These are phyloP conservation scores for Musa balbisiana DNA, from an alignment of 202 grass and related monocot species.

Conservation along the genomic window DNA sequence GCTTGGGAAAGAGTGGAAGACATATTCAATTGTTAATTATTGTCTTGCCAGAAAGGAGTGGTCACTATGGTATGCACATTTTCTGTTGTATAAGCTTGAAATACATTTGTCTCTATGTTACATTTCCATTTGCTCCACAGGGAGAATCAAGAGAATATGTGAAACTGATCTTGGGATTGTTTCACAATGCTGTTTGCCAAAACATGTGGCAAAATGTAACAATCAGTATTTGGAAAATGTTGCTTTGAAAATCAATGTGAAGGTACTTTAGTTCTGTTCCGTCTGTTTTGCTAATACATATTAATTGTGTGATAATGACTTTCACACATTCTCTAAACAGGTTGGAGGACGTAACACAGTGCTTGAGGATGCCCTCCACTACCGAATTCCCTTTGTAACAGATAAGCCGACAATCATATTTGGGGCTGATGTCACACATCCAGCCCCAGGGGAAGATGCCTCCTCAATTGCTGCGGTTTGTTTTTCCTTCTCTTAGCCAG, in stretches of 20 bases:
- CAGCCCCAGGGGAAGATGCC: slow-evolving; percentile 60
- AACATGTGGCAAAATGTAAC: slow-evolving; percentile 24
- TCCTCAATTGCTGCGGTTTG: slow-evolving; percentile 63
- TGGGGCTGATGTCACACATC: slow-evolving; percentile 88
- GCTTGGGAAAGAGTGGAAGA: not conserved
- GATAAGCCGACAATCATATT: slow-evolving; percentile 76
- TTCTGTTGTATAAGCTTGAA: not conserved
- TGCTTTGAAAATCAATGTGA: slow-evolving; percentile 85
- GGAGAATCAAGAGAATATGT: slow-evolving; percentile 64
- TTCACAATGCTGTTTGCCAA: slow-evolving; percentile 58
- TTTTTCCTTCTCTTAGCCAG: slow-evolving; percentile 9
- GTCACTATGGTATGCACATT: slow-evolving; percentile 44
- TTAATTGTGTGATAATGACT: not conserved
- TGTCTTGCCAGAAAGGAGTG: slow-evolving; percentile 46
- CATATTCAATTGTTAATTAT: slow-evolving; percentile 56
- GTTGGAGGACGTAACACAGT: slow-evolving; percentile 66
- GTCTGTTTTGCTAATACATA: slow-evolving; percentile 2
- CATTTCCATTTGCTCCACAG: slow-evolving; percentile 26
- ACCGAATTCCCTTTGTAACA: slow-evolving; percentile 37
- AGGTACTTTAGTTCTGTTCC: slow-evolving; percentile 30
- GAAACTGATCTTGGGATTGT: slow-evolving; percentile 88
- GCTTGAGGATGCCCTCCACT: slow-evolving; percentile 38
- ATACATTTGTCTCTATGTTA: not conserved
- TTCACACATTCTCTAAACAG: slow-evolving; percentile 26
- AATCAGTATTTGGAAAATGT: slow-evolving; percentile 73